phyloP scores from a whole-genome alignment of 192 early-diverging fungal genomes.

The Piromyces finnis region DNA sequence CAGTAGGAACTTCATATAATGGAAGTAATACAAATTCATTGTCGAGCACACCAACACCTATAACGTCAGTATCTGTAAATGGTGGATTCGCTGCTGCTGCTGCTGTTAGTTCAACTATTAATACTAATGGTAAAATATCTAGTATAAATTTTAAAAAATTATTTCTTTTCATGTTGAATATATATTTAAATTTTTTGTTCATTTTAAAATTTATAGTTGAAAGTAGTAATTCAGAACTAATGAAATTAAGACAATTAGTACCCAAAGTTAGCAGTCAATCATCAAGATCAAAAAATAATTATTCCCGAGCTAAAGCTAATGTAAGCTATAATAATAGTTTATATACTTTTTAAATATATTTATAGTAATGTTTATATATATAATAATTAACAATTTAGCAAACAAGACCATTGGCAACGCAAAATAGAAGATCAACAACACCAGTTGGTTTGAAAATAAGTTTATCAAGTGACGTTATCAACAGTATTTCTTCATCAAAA shows the following conservation, averaged over 20 bases:
- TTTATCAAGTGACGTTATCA: neutral
- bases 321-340: too few relatives aligned
- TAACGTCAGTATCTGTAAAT: neutral
- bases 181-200: too few relatives aligned
- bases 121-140: neutral
- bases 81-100: neutral
- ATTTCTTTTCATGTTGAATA: too few relatives aligned
- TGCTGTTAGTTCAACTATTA: neutral
- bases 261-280: neutral
- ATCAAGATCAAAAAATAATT: neutral
- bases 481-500: neutral
- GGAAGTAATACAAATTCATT: neutral
- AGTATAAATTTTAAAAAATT: too few relatives aligned
- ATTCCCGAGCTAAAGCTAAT: neutral
- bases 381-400: neutral
- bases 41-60: neutral
- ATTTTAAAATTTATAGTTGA: neutral
- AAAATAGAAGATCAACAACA: neutral
- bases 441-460: neutral
- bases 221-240: neutral
- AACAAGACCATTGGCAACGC: neutral
- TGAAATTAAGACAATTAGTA: neutral
- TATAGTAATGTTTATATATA: too few relatives aligned
- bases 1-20: neutral
- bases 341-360: too few relatives aligned